phyloP scores from a whole-genome alignment of 2,329 filamentous ascomycete species.

The Orbilia javanica region DNA sequence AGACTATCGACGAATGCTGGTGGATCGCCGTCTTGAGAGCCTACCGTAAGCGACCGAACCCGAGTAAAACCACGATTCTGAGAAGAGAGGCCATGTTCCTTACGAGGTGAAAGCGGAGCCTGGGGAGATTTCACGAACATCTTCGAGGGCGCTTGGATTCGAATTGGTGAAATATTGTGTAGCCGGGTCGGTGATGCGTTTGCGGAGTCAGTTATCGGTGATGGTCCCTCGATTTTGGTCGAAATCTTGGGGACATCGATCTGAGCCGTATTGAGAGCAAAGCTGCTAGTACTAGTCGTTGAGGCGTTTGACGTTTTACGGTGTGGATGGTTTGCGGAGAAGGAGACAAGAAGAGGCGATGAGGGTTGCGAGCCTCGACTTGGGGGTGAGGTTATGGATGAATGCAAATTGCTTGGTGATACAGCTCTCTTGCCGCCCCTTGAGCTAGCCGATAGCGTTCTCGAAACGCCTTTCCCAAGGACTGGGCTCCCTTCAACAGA shows the following conservation, averaged over 20 bases:
- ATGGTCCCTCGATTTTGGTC: slow-evolving; percentile 65
- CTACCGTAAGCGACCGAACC: slow-evolving; percentile 89
- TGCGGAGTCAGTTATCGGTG: slow-evolving; percentile 63
- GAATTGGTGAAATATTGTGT: slow-evolving; percentile 66
- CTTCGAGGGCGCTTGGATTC: slow-evolving; percentile 55
- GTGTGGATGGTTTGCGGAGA: slow-evolving; percentile 82
- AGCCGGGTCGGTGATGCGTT: slow-evolving; percentile 72
- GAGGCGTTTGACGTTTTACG: slow-evolving; percentile 80
- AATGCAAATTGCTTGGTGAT: slow-evolving; percentile 79
- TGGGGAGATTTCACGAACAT: slow-evolving; percentile 65
- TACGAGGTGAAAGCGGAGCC: slow-evolving; percentile 64
- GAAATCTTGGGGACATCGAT: slow-evolving; percentile 72
- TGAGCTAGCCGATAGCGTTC: slow-evolving; percentile 86
- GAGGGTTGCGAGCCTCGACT: slow-evolving; percentile 86
- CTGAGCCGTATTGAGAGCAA: slow-evolving; percentile 68
- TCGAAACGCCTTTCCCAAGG: slow-evolving; percentile 72
- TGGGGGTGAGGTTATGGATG: slow-evolving; percentile 86
- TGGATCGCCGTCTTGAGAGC: slow-evolving; percentile 90
- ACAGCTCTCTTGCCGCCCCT: slow-evolving; percentile 81
- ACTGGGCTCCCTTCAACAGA: slow-evolving; percentile 82
- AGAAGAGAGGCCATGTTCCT: slow-evolving; percentile 55
- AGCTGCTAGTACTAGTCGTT: slow-evolving; percentile 68
- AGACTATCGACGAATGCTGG: slow-evolving; percentile 76
- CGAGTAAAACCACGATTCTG: slow-evolving; percentile 69
- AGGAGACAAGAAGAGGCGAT: slow-evolving; percentile 94